A percentile compares a stretch with the other conserved stretches of the same genome.
Conservation (phyloP, 2,329 filamentous ascomycete species). For the Bretziella fagacearum region DNA sequence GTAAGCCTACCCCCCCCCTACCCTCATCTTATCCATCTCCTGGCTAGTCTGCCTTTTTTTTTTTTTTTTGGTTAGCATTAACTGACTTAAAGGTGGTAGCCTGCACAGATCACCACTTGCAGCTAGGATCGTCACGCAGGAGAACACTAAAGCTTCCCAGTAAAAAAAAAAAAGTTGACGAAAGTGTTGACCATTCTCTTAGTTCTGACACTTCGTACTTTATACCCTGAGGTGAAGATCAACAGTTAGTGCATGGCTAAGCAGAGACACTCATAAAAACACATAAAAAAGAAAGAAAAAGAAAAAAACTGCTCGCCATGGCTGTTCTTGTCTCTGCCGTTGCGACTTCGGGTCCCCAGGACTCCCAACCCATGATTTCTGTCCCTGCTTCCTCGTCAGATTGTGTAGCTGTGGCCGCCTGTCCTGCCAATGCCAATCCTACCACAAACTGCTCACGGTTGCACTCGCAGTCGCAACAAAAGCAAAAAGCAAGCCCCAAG, state of each 20-base stretch:
- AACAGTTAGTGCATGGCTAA: neutral
- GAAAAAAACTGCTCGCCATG: neutral
- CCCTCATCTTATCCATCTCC: neutral
- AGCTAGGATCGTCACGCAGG: neutral
- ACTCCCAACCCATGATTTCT: conserved; percentile 6
- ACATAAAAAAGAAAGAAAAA: neutral
- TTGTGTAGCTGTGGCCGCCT: conserved; percentile 5
- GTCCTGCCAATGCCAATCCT: conserved; percentile 5
- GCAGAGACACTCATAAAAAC: neutral
- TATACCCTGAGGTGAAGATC: neutral
- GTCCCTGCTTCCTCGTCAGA: conserved; percentile 11
- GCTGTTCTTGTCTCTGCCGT: neutral
- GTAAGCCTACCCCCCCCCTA: neutral
- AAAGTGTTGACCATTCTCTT: neutral
- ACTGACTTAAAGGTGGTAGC: neutral
- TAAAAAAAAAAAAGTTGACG: neutral
- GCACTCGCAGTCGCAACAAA: conserved; percentile 4
- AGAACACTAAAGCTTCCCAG: neutral
- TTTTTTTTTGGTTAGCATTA: neutral
- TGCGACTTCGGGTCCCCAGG: conserved; percentile 2
- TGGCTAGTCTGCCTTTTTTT: neutral
- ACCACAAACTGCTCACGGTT: conserved; percentile 3
- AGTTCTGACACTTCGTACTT: neutral
- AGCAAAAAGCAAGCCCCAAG: neutral
- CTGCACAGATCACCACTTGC: neutral